Percentiles rank a stretch among this genome's conserved stretches.
Conservation (phyloP, 257 asterid species). For the Capsicum baccatum region DNA sequence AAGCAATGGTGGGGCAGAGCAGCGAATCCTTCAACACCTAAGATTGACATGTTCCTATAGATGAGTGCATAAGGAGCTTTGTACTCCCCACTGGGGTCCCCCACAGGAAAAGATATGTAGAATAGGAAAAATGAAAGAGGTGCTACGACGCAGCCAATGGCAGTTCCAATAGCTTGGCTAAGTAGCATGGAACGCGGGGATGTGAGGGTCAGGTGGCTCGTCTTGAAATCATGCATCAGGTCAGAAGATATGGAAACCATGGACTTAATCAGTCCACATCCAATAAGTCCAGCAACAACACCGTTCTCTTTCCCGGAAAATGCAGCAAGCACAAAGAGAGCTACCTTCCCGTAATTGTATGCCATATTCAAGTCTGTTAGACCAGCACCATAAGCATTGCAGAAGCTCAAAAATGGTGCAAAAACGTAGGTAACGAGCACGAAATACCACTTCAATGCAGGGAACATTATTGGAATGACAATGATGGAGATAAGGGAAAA, state of each 20-base stretch:
- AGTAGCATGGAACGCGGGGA: conserved; percentile 76
- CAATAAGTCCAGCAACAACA: conserved; percentile 74
- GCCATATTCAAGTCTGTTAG: conserved; percentile 83
- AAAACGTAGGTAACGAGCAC: conserved; percentile 56
- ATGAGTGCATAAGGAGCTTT: conserved; percentile 76
- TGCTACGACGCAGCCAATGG: conserved; percentile 71
- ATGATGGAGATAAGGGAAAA: conserved; percentile 60
- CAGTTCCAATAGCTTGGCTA: conserved; percentile 71
- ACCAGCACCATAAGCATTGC: conserved; percentile 81
- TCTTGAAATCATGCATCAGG: conserved; percentile 77
- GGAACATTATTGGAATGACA: conserved; percentile 71
- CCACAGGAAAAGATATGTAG: conserved; percentile 65
- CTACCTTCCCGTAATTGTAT: conserved; percentile 74
- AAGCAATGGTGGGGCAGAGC: conserved; percentile 72
- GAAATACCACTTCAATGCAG: conserved; percentile 71
- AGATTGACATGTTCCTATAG: conserved; percentile 78
- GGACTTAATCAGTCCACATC: conserved; percentile 74
- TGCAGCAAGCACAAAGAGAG: conserved; percentile 68
- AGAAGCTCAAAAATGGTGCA: conserved; percentile 73
- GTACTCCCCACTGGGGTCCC: conserved; percentile 59
- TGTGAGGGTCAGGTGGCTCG: conserved; percentile 73
- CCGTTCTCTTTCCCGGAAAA: conserved; percentile 58
- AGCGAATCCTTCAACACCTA: conserved; percentile 73
- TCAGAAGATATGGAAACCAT: conserved; percentile 66
- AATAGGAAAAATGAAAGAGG: conserved; percentile 77